Evolutionary conservation across 2,329 filamentous ascomycete species (phyloP), one percentile per base, ranked within the genome.

Genomic region (Neoarthrinium moseri): DNA sequence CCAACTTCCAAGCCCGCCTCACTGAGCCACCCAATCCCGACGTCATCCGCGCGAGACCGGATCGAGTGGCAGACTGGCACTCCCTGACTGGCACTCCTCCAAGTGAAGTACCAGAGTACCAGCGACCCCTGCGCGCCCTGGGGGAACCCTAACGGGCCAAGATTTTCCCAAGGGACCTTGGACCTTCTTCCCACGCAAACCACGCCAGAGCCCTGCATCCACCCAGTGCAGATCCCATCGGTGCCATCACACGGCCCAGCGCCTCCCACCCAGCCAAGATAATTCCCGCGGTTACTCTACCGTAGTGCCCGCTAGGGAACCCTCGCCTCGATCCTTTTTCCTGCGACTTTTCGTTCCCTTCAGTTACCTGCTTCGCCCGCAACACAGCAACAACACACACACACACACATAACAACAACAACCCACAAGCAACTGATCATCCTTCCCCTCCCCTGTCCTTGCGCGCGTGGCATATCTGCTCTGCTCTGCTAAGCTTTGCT

Each of bases 161-260:
- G 41, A 44, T 44, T 44, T 44, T 44, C 41, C 32, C 20, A 34
- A 40, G 37, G 37, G 30, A 44, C 41, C 41, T 30, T 44, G 37
- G 30, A 44, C 41, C 41, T 30, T 44, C 22, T 21, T 29, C n/a
- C n/a, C n/a, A n/a, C n/a, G n/a, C n/a, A n/a, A n/a, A n/a, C n/a
- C n/a, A 21, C 32, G 29, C 32, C 41, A 15, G 41, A 26, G 40
- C 30, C 40, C 30, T 43, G 40, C 40, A 34, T 43, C 22, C 21
- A 22, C 15, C 32, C 32, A 21, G 22, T 29, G 33, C 41, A 44
- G 41, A 44, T 44, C 41, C 12, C 18, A n/a, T n/a, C n/a, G n/a
- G n/a, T n/a, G n/a, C n/a, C 23, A 36, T 8, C 13, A n/a, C 22
- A 26, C 41, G 21, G 24, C 41, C 21, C 40, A 34, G 21, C 27